Conservation (phyloP, 1,284 basidiomycete genomes). For the Melanopsichium pennsylvanicum region DNA sequence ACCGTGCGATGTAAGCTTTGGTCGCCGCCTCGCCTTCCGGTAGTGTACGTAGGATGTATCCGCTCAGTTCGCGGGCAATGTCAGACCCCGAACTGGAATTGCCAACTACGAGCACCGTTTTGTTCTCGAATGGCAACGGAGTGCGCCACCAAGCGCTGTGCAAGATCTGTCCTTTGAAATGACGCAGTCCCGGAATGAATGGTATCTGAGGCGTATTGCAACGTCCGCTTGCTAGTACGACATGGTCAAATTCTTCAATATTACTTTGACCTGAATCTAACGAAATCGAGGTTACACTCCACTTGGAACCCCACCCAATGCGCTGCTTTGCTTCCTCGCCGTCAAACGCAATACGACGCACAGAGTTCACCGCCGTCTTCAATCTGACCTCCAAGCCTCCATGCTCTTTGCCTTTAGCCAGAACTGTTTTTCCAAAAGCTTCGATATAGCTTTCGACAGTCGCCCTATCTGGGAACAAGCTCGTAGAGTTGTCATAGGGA, state of each 20-base stretch:
- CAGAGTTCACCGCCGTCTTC: constrained; percentile 63
- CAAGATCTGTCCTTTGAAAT: constrained; percentile 66
- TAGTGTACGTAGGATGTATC: constrained; percentile 43
- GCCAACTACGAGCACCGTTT: constrained; percentile 69
- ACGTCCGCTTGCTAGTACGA: constrained; percentile 68
- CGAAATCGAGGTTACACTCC: constrained; percentile 13
- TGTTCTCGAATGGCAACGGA: constrained; percentile 55
- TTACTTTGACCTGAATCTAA: no score
- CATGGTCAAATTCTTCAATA: constrained; percentile 39
- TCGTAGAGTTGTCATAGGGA: constrained; percentile 42
- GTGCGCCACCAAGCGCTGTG: constrained; percentile 69
- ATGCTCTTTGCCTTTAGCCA: constrained; percentile 8
- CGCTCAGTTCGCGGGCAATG: constrained; percentile 68
- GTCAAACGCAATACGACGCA: constrained; percentile 23
- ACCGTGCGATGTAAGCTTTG: constrained; percentile 9
- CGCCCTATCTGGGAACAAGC: constrained; percentile 39
- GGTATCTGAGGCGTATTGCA: constrained; percentile 69
- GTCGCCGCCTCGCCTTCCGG: constrained; percentile 27
- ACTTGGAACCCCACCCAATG: constrained; percentile 49
- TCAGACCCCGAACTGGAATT: constrained; percentile 70
- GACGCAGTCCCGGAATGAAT: constrained; percentile 65
- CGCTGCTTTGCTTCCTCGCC: background rate
- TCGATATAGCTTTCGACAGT: constrained; percentile 67
- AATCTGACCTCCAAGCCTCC: constrained; percentile 60
- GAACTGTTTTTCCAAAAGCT: constrained; percentile 52